Percentiles rank a stretch among this genome's conserved stretches.
Conservation (phyloP, 345 rosid genomes). For the Iberis pinnata region DNA sequence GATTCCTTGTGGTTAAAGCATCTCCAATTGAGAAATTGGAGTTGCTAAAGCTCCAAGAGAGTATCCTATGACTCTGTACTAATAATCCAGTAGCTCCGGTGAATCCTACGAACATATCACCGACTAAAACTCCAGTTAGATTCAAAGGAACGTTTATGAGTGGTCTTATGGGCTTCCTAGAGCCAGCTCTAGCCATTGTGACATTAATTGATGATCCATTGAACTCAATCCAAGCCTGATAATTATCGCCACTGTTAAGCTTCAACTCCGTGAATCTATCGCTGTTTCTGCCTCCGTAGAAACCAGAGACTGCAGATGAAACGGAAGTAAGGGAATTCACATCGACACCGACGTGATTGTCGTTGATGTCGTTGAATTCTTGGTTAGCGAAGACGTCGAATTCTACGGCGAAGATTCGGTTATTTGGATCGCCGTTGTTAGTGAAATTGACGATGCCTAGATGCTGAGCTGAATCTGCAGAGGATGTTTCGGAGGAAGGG, state of each 20-base stretch:
- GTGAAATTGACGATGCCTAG: slow-evolving; percentile 55
- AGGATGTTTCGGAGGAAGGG: slow-evolving; percentile 37
- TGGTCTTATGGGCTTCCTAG: slow-evolving; percentile 35
- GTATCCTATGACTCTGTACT: slow-evolving; percentile 55
- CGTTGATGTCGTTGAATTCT: slow-evolving; percentile 57
- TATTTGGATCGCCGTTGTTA: slow-evolving; percentile 34
- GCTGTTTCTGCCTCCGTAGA: slow-evolving; percentile 37
- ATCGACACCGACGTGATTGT: slow-evolving; percentile 71
- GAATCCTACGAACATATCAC: slow-evolving; percentile 71
- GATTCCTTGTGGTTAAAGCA: slow-evolving; percentile 44
- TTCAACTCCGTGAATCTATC: slow-evolving; percentile 28
- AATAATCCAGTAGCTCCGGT: slow-evolving; percentile 58
- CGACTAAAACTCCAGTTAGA: slow-evolving; percentile 50
- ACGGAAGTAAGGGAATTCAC: slow-evolving; percentile 52
- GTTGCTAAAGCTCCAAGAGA: slow-evolving; percentile 78
- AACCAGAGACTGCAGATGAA: slow-evolving; percentile 40
- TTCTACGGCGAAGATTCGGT: slow-evolving; percentile 52
- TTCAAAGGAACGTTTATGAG: slow-evolving; percentile 45
- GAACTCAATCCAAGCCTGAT: slow-evolving; percentile 82
- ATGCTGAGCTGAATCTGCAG: slow-evolving; percentile 42
- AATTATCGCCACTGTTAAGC: slow-evolving; percentile 75
- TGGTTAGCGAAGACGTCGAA: slow-evolving; percentile 64
- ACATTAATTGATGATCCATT: slow-evolving; percentile 34
- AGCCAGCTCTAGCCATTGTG: no score
- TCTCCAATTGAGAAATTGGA: slow-evolving; percentile 46